Percentiles rank a stretch among this genome's conserved stretches.
Conservation (phyloP, 805 yeast species). For the Metschnikowia reukaufii region DNA sequence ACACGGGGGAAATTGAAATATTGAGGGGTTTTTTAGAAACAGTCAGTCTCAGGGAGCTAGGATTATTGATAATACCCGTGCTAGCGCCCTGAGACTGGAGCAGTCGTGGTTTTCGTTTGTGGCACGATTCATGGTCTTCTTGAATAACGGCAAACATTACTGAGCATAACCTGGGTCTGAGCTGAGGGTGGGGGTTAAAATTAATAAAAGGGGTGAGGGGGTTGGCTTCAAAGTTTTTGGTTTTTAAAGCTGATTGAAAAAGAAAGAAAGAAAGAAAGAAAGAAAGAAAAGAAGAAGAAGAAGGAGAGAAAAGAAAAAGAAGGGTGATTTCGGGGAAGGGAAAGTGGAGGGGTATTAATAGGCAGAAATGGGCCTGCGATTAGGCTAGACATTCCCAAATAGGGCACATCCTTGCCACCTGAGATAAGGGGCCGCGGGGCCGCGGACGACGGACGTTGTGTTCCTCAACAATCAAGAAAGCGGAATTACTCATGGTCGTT, state of each 20-base stretch:
- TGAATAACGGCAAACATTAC: conserved; percentile 24
- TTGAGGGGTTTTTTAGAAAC: conserved; percentile 16
- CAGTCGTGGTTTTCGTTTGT: conserved; percentile 40
- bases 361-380: conserved; percentile 8
- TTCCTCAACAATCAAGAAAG: neutral
- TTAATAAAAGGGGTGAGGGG: neutral
- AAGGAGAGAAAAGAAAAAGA: neutral
- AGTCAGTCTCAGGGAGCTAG: conserved; percentile 28
- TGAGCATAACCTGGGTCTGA: conserved; percentile 15
- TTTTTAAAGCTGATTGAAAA: conserved; percentile 4
- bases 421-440: conserved; percentile 2
- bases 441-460: neutral
- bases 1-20: conserved; percentile 21
- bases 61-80: conserved; percentile 20
- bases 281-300: neutral
- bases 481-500: neutral
- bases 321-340: conserved; percentile 7
- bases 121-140: conserved; percentile 35
- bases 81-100: conserved; percentile 35
- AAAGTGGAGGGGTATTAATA: conserved; percentile 13
- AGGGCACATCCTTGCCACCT: conserved; percentile 1
- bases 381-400: conserved; percentile 10
- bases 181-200: neutral
- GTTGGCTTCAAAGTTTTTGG: neutral
- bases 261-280: neutral